These are phyloP conservation scores for Lactarius trivialis DNA, from an alignment of 768 basidiomycete genomes.

Conservation along the genomic window DNA sequence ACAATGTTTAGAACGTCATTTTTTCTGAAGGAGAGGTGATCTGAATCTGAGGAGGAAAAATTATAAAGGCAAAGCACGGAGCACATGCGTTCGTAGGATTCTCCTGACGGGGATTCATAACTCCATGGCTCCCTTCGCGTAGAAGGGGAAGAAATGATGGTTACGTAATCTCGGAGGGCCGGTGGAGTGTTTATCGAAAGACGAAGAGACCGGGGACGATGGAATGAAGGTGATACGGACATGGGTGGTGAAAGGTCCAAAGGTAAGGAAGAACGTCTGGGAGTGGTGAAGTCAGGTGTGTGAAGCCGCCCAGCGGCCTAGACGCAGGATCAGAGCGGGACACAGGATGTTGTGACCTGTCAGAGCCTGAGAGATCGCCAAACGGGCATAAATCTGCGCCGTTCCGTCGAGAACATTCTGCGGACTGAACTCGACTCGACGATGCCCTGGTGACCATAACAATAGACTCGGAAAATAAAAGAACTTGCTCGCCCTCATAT, in stretches of 20 bases:
- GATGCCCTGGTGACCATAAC: conserved; percentile 15
- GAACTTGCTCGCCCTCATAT: background rate
- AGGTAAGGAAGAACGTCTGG: background rate
- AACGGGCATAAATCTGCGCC: background rate
- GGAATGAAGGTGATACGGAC: conserved; percentile 7
- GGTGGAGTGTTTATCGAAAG: conserved; percentile 12
- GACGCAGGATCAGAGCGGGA: background rate
- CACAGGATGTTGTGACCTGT: conserved; percentile 6
- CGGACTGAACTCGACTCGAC: background rate
- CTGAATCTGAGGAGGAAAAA: conserved; percentile 54
- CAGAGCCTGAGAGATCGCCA: background rate
- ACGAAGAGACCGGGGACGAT: conserved; percentile 13
- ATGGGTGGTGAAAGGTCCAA: conserved; percentile 5
- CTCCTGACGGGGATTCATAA: conserved; percentile 27
- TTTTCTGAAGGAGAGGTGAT: conserved; percentile 55
- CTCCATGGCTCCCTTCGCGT: conserved; percentile 13
- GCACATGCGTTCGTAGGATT: conserved; percentile 35
- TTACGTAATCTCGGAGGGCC: background rate
- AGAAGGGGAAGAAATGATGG: background rate
- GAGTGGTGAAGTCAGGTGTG: background rate
- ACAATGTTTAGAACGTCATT: conserved; percentile 65
- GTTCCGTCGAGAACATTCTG: background rate
- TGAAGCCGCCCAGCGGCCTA: background rate
- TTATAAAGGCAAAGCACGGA: conserved; percentile 63
- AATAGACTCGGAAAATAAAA: background rate